Base-by-base conservation (phyloP, 352 stramenopile species). In the Saprolegnia parasitica region DNA sequence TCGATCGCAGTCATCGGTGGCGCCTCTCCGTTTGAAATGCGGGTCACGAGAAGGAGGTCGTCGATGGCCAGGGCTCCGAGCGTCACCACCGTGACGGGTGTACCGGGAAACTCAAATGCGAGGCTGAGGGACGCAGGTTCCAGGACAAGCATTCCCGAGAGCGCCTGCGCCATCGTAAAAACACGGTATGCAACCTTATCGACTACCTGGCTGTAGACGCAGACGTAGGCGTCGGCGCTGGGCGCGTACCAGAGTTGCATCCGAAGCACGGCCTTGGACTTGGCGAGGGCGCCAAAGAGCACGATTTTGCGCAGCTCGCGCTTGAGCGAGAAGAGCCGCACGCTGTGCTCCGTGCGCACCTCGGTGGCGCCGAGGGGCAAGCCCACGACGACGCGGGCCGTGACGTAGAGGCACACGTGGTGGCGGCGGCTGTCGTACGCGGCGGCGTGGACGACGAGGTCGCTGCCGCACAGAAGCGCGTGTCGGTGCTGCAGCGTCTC, bases 401-500 rank as follows among this genome's bases (percentile, higher is more conserved):
- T 78, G 72, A 84, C 81, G 65, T 88, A 90, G 5, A 77, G 76
- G 40, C 91, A 76, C 35, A 94, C 73, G 45, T 94, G 86, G 65
- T 94, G 86, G 10, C 86, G 80, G 1, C 58, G 62, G 16, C 76
- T 78, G 68, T 94, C 86, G 73, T 94, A 94, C 18, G 81, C 65
- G 0, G 79, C 76, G 0, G 76, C 77, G n/a, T 76, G 76, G 47
- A 91, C 77, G 21, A 72, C 74, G 61, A 90, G 73, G 39, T 78
- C 79, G 45, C 23, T 23, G n/a, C 73, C 79, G 60, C 81, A 83
- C 8, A 73, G 74, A 35, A 94, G 76, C 72, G 91, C 84, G 61
- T 94, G 86, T 10, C 86, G 81, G 46, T 91, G 74, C 65, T 94
- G 81, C 50, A 93, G 76, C 72, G 85, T 91, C 57, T 49, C 42